Percentiles rank a stretch among this genome's conserved stretches.
Conservation (phyloP, 1,284 basidiomycete genomes). For the Coniophora puteana region DNA sequence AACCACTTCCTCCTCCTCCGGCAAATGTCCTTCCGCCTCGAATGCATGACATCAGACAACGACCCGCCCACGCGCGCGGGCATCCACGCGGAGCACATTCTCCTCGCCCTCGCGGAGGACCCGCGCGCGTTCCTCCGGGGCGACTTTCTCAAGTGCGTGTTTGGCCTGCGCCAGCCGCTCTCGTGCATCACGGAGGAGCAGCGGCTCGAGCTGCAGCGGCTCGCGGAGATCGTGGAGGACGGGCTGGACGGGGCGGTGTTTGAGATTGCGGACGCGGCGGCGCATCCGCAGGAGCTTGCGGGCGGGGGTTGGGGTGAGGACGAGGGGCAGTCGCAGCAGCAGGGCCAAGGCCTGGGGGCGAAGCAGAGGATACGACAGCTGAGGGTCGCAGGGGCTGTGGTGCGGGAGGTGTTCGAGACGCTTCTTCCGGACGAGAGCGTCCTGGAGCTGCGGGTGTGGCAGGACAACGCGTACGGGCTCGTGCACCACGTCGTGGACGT, state of each 20-base stretch:
- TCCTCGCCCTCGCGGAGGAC: conserved; percentile 55
- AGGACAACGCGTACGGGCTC: conserved; percentile 51
- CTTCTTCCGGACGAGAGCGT: conserved; percentile 48
- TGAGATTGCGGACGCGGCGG: conserved; percentile 36
- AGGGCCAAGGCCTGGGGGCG: conserved; percentile 36
- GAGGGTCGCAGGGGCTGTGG: conserved; percentile 57
- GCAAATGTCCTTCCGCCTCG: conserved; percentile 60
- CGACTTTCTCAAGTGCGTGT: conserved; percentile 53
- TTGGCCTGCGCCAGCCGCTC: conserved; percentile 43
- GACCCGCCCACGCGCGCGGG: conserved; percentile 57
- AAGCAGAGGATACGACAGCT: conserved; percentile 49
- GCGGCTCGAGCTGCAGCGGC: conserved; percentile 49
- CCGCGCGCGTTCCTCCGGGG: conserved; percentile 57
- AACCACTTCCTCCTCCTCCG: conserved; percentile 61
- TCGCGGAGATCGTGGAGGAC: conserved; percentile 60
- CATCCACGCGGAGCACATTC: conserved; percentile 63
- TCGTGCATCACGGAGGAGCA: conserved; percentile 60
- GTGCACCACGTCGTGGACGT: conserved; percentile 51
- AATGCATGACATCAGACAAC: conserved; percentile 56
- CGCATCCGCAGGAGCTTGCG: conserved; percentile 45
- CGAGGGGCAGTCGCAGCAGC: conserved; percentile 37
- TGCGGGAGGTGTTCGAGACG: conserved; percentile 46
- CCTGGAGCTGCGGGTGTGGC: conserved; percentile 54
- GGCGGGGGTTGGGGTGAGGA: conserved; percentile 33
- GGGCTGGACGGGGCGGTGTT: conserved; percentile 61